Evolutionary conservation across 1,284 basidiomycete species (phyloP), one percentile per base, ranked within the genome.

Genomic region (Pseudozyma flocculosa): DNA sequence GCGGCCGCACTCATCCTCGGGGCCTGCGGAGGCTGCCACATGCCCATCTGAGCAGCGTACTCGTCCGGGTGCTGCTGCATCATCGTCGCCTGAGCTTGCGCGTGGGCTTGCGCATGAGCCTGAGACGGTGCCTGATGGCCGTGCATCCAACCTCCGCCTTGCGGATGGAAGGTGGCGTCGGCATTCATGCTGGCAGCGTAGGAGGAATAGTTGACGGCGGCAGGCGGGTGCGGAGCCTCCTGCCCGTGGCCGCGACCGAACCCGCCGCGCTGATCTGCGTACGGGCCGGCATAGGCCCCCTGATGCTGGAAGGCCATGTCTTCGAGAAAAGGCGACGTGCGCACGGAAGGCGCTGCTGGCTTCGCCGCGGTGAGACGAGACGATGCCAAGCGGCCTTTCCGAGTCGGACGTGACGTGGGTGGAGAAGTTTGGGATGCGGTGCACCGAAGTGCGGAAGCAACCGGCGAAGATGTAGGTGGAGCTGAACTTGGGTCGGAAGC

Each of bases 1-100:
- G 61, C 61, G 30, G 61, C 61, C 15, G 61, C 61, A 7, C 56
- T 39, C 22, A 64, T 53, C 23, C 61, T 48, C 13, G 61, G 61
- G 19, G 61, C 61, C 46, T 64, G 61, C 40, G 61, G 61, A 37
- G 61, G 42, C 43, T 64, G 61, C 61, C 61, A 64, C n/a, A 51
- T 47, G 21, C 41, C 50, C 26, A 29, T 29, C 26, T 5, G 11
- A 11, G 11, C 26, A 11, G 26, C 26, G 26, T 29, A 29, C 11
- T 29, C 26, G 26, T 29, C 26, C 26, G 26, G 26, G 2, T 56
- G 52, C 4, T 64, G 56, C 22, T 50, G 37, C 17, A 38, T 39
- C 14, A n/a, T 32, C 10, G 43, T 22, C 2, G 51, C 22, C 21
- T 42, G 45, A 14, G 44, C 19, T 13, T 38, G 19, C 21, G 58